Conservation (phyloP, 768 basidiomycete species). For the Hericium rajendrae region DNA sequence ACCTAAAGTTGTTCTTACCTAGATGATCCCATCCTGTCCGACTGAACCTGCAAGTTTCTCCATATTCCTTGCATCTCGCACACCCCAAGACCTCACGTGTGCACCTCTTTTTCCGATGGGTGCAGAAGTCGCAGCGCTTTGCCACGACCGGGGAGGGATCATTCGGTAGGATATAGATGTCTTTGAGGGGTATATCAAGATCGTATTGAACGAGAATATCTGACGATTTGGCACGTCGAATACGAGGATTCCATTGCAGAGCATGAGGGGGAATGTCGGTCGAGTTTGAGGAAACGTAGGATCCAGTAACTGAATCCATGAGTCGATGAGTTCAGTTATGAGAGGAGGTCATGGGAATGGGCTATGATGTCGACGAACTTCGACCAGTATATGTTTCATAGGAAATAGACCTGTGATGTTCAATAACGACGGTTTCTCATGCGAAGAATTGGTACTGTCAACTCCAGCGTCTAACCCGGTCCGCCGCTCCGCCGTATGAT, state of each 20-base stretch:
- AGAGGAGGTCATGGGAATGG: too few species aligned
- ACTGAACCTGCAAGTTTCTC: background rate
- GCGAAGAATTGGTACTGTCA: too few species aligned
- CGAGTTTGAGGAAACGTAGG: background rate
- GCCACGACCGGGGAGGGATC: background rate
- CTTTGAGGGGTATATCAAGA: background rate
- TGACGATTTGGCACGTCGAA: background rate
- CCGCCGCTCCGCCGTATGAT: too few species aligned
- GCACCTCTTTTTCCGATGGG: background rate
- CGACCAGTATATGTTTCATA: too few species aligned
- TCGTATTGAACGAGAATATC: background rate
- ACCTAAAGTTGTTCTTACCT: too few species aligned
- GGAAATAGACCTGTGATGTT: too few species aligned
- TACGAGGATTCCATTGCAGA: background rate
- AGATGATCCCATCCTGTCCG: too few species aligned
- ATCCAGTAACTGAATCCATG: background rate
- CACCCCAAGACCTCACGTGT: background rate
- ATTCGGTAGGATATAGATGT: background rate
- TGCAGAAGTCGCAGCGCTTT: background rate
- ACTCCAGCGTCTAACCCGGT: too few species aligned
- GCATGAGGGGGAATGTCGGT: background rate
- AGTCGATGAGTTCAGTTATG: too few species aligned
- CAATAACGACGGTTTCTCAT: too few species aligned
- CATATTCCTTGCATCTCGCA: background rate
- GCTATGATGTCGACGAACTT: too few species aligned